These are phyloP conservation scores for Amborella trichopoda DNA, from an alignment of 164 flowering plant species.

Conservation along the genomic window DNA sequence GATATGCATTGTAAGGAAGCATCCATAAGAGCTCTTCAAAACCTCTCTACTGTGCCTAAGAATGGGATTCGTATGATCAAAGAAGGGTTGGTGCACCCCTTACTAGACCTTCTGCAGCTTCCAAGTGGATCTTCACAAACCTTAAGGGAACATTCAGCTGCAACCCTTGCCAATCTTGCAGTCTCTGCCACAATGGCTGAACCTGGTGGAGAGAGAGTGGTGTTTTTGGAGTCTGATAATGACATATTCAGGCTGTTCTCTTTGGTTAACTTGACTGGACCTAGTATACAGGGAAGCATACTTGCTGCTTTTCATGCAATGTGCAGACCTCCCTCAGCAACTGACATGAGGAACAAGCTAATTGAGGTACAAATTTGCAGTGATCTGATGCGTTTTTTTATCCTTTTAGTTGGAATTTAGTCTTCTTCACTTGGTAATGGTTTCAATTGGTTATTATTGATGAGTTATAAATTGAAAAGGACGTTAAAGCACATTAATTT, in stretches of 20 bases:
- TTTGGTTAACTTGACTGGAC: slow-evolving; percentile 27
- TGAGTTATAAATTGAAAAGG: too few relatives aligned
- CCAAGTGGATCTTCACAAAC: slow-evolving; percentile 21
- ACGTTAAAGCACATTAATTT: too few relatives aligned
- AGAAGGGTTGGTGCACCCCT: slow-evolving; percentile 33
- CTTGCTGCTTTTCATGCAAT: slow-evolving; percentile 39
- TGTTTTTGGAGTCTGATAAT: slow-evolving; percentile 47
- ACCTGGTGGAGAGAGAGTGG: slow-evolving; percentile 14
- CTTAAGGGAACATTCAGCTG: slow-evolving; percentile 37
- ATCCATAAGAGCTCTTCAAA: slow-evolving; percentile 41
- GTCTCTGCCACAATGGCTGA: slow-evolving; percentile 27
- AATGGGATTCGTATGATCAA: slow-evolving; percentile 50
- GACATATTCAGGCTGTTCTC: slow-evolving; percentile 44
- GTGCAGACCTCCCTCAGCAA: slow-evolving; percentile 37
- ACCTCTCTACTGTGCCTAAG: slow-evolving; percentile 40
- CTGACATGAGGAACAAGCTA: slow-evolving; percentile 33
- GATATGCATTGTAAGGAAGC: slow-evolving; percentile 23
- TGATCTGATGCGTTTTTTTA: too few relatives aligned
- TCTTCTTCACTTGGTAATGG: too few relatives aligned
- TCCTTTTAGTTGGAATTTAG: too few relatives aligned
- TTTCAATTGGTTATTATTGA: too few relatives aligned
- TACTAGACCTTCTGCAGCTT: slow-evolving; percentile 38
- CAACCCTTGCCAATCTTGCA: slow-evolving; percentile 48
- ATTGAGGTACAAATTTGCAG: slow-evolving; percentile 38
- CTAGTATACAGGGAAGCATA: slow-evolving; percentile 36